Evolutionary conservation across 305 asterid genomes (phyloP), one percentile per base, ranked within the genome.

Genomic region (Plantago lanceolata): DNA sequence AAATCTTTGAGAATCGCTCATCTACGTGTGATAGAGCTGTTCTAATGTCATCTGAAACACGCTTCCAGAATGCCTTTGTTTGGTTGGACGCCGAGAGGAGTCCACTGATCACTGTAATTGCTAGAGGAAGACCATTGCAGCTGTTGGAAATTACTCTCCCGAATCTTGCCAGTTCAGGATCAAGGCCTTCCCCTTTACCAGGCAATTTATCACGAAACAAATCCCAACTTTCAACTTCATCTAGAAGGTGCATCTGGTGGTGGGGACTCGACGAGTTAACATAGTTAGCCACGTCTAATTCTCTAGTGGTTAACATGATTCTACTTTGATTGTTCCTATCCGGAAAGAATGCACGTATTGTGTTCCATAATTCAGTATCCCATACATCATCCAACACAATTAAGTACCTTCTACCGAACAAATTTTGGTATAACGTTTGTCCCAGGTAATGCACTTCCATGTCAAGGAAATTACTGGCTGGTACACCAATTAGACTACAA

Each of bases 51-150:
- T 60, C 19, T 0, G 57, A 43, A n/a, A 68, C 68, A 21, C 44
- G 15, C 50, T 43, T 7, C 75, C 78, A 69, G 11, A 40, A 57
- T 6, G 63, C 71, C n/a, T 1, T 54, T 7, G 66, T 47, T 37
- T 24, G 11, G 13, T 64, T 0, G 8, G 28, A 13, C 8, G 60
- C 56, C 17, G 64, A 59, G 0, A 71, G 56, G 15, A 67, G 24
- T 26, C 80, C 77, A 1, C 71, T 65, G 16, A 54, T 53, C 24
- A 71, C 71, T 13, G 54, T 40, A 58, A 71, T 43, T 21, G 73
- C 74, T 31, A 75, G 59, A 16, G 80, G 80, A 31, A 75, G 70
- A 18, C 80, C 76, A 43, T 48, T 58, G 21, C 71, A 75, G 49
- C 40, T 56, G 2, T 31, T 19, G 15, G 64, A 67, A 26, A 70